A percentile compares a stretch with the other conserved stretches of the same genome.
Conservation (phyloP, 2,329 filamentous ascomycete genomes). For the Ramularia endophylla region DNA sequence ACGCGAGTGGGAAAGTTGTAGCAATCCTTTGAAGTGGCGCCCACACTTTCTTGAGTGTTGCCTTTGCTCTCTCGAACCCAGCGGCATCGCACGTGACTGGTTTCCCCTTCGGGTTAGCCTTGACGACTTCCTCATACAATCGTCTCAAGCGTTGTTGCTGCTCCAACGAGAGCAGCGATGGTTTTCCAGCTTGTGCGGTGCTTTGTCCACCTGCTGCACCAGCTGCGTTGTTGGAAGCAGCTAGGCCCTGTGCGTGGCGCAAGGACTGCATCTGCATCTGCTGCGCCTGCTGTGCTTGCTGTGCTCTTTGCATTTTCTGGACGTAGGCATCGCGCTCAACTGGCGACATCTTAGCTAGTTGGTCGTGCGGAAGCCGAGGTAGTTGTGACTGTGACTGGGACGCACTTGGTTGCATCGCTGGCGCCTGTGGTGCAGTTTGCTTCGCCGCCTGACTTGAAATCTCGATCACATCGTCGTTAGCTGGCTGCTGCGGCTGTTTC, state of each 20-base stretch:
- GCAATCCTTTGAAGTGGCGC: conserved; percentile 20
- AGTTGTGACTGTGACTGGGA: background rate
- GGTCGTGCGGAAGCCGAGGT: conserved; percentile 15
- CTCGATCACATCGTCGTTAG: conserved; percentile 39
- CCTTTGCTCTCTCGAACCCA: conserved; percentile 15
- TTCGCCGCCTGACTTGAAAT: conserved; percentile 25
- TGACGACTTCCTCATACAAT: conserved; percentile 19
- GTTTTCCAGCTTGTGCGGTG: conserved; percentile 4
- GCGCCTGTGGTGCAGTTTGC: conserved; percentile 28
- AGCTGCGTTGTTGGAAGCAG: conserved; percentile 3
- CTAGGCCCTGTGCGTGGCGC: conserved; percentile 21
- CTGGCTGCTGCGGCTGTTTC: conserved; percentile 19
- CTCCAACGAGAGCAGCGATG: background rate
- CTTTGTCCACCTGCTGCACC: background rate
- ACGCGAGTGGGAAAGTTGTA: conserved; percentile 19
- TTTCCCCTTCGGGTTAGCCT: conserved; percentile 23
- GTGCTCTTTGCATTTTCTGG: conserved; percentile 16
- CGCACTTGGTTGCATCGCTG: conserved; percentile 17
- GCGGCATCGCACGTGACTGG: conserved; percentile 19
- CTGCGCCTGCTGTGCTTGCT: conserved; percentile 10
- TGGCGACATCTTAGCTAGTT: conserved; percentile 22
- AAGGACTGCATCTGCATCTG: conserved; percentile 20
- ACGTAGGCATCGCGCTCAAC: conserved; percentile 16
- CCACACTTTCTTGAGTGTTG: conserved; percentile 23
- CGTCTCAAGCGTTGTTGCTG: background rate